Conservation (phyloP, 768 basidiomycete species). For the Leccinum truebloodii region DNA sequence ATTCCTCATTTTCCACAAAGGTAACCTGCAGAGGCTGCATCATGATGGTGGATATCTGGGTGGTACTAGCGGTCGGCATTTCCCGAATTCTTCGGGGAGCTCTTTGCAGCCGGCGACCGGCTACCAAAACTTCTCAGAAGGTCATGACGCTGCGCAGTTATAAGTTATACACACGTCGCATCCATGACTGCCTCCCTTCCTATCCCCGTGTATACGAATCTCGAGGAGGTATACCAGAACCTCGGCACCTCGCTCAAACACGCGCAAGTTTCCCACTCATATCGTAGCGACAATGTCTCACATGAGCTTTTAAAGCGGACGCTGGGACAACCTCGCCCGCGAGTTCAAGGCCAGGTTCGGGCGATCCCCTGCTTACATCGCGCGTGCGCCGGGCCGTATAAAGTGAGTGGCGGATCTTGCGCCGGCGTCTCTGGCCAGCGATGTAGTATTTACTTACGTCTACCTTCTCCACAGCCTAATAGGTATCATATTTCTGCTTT, state of each 20-base stretch:
- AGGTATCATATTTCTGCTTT: conserved; percentile 26
- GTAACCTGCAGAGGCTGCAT: too few species aligned
- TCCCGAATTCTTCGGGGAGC: too few species aligned
- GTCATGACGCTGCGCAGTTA: too few species aligned
- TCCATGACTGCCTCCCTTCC: conserved; percentile 55
- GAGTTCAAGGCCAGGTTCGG: conserved; percentile 69
- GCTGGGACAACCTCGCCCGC: conserved; percentile 62
- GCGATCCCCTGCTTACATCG: conserved; percentile 65
- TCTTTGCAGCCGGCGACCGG: too few species aligned
- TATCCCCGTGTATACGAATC: conserved; percentile 62
- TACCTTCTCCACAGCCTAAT: conserved; percentile 32
- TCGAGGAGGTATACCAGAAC: conserved; percentile 56
- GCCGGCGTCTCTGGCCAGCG: background rate
- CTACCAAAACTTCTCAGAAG: too few species aligned
- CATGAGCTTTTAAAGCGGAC: conserved; percentile 35
- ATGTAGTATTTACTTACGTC: background rate
- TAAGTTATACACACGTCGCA: too few species aligned
- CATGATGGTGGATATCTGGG: too few species aligned
- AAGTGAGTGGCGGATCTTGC: conserved; percentile 49
- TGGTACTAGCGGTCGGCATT: too few species aligned
- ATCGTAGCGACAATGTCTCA: background rate
- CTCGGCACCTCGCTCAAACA: conserved; percentile 56
- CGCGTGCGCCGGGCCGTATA: conserved; percentile 77
- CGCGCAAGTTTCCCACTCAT: conserved; percentile 34
- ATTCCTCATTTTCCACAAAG: too few species aligned